Evolutionary conservation across 2,329 filamentous ascomycete species (phyloP).

Genomic region (Calonectria pteridis): DNA sequence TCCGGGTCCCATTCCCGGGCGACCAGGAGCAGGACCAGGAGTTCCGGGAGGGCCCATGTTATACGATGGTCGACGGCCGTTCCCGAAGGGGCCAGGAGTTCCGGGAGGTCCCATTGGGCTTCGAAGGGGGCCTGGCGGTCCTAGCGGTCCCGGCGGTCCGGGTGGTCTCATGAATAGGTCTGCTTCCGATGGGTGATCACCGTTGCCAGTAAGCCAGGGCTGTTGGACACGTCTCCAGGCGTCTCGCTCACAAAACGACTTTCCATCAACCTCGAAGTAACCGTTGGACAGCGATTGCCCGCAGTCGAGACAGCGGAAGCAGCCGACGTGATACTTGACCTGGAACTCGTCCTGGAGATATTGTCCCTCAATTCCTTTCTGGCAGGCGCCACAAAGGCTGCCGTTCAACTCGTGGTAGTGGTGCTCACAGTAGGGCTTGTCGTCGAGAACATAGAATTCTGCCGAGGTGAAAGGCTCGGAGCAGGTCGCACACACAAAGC

Average conservation of each 20-base stretch:
- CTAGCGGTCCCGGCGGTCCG: slow-evolving; percentile 20
- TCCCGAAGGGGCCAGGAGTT: neutral
- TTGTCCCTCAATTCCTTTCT: slow-evolving; percentile 90
- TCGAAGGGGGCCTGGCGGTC: slow-evolving; percentile 18
- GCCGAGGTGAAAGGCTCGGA: slow-evolving; percentile 83
- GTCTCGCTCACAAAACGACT: slow-evolving; percentile 88
- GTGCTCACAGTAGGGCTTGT: slow-evolving; percentile 89
- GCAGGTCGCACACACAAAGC: slow-evolving; percentile 93
- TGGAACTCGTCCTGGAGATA: slow-evolving; percentile 86
- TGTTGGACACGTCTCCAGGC: slow-evolving; percentile 71
- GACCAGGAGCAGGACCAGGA: slow-evolving; percentile 32
- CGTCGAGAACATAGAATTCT: slow-evolving; percentile 91
- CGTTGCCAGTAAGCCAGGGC: slow-evolving; percentile 25
- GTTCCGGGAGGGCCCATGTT: neutral
- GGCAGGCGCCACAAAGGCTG: slow-evolving; percentile 84
- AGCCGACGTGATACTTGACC: slow-evolving; percentile 87
- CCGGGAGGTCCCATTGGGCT: neutral
- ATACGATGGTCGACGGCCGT: neutral
- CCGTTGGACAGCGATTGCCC: slow-evolving; percentile 80
- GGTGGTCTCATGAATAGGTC: slow-evolving; percentile 34
- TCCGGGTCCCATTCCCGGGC: slow-evolving; percentile 38
- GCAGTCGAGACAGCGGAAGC: slow-evolving; percentile 88
- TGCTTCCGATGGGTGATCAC: slow-evolving; percentile 4
- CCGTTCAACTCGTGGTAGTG: slow-evolving; percentile 95
- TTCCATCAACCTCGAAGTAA: slow-evolving; percentile 89